These are phyloP conservation scores for Fusarium temperatum DNA, from an alignment of 2,329 filamentous ascomycete genomes.

Conservation along the genomic window DNA sequence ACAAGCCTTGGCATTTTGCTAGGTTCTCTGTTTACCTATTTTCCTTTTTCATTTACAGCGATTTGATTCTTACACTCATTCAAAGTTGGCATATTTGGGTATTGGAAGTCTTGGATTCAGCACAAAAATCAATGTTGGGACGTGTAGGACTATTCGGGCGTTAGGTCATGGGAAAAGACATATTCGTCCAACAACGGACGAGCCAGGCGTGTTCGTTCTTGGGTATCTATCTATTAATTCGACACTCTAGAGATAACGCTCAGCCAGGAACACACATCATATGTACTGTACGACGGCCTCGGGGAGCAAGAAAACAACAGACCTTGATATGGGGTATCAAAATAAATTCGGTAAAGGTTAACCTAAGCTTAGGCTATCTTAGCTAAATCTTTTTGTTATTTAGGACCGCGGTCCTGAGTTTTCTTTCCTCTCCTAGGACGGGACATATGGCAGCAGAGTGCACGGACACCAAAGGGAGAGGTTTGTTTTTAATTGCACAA, in stretches of 20 bases:
- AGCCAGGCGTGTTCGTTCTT: conserved; percentile 32
- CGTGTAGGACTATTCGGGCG: conserved; percentile 28
- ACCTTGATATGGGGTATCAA: no score
- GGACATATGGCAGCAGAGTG: no score
- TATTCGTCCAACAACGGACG: conserved; percentile 26
- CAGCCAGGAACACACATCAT: conserved; percentile 8
- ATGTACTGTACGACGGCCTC: background rate
- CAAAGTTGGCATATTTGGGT: conserved; percentile 19
- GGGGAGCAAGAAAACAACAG: no score
- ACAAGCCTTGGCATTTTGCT: background rate
- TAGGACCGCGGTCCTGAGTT: no score
- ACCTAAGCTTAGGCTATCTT: no score
- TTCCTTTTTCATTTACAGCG: conserved; percentile 21
- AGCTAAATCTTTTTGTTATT: no score
- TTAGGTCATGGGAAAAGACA: conserved; percentile 34
- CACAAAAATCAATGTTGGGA: conserved; percentile 27
- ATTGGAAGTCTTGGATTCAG: conserved; percentile 23
- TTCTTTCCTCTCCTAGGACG: no score
- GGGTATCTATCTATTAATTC: conserved; percentile 44
- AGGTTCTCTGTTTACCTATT: background rate
- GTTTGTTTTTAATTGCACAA: no score
- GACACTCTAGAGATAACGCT: background rate
- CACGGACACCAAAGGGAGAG: no score
- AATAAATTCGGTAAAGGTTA: no score
- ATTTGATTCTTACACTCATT: conserved; percentile 35